phyloP scores from a whole-genome alignment of 306 rosid genomes.

The Urtica urens region DNA sequence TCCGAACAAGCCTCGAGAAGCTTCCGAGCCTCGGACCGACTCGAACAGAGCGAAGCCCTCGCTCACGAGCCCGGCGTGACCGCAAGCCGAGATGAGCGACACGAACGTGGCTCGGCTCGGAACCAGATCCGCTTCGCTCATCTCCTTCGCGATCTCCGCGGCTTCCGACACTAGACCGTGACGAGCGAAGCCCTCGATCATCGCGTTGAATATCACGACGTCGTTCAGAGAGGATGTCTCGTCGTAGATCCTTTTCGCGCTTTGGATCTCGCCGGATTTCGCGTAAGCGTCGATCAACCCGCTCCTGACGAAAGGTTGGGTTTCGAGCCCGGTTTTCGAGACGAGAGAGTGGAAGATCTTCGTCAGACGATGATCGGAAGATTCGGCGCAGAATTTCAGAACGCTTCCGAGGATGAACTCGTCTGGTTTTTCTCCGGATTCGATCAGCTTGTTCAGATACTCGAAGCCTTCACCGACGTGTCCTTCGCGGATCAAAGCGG shows the following conservation, averaged over 20 bases:
- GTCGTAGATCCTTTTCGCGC: constrained; percentile 24
- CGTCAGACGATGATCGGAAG: constrained; percentile 28
- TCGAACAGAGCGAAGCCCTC: constrained; percentile 28
- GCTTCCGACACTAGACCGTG: constrained; percentile 40
- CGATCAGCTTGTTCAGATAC: constrained; percentile 21
- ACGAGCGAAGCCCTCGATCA: constrained; percentile 44
- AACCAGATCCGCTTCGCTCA: constrained; percentile 28
- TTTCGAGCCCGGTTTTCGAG: constrained; percentile 38
- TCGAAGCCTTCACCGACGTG: constrained; percentile 27
- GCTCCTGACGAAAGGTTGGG: constrained; percentile 34
- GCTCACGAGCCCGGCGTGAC: constrained; percentile 36
- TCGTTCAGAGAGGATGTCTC: constrained; percentile 24
- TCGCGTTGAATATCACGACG: constrained; percentile 34
- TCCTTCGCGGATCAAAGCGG: constrained; percentile 34
- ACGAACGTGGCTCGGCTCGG: constrained; percentile 48
- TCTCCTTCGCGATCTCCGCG: constrained; percentile 26
- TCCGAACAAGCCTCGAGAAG: constrained; percentile 34
- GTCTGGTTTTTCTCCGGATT: constrained; percentile 35
- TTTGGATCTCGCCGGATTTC: constrained; percentile 38
- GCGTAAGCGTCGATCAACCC: constrained; percentile 51
- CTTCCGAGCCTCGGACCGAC: constrained; percentile 28
- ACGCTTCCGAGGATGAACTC: constrained; percentile 42
- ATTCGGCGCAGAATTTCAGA: constrained; percentile 31
- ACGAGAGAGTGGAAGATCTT: constrained; percentile 28
- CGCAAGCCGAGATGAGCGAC: constrained; percentile 40